Conservation (phyloP, 169 alveolate genomes). For the Plasmodium relictum region DNA sequence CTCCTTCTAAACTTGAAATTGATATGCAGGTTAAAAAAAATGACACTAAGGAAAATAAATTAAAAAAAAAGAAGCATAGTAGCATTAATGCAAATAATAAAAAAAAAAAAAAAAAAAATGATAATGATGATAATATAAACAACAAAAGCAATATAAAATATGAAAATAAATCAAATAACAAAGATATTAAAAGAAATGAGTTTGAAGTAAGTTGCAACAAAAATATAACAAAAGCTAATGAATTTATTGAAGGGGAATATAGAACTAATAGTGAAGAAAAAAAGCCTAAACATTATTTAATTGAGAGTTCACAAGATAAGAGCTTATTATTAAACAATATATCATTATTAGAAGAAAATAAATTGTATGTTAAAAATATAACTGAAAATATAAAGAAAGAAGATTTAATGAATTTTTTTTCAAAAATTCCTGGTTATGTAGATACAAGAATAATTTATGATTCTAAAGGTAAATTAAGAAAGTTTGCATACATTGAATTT, state of each 20-base stretch:
- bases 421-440: conserved; percentile 29
- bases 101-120: not conserved
- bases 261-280: not conserved
- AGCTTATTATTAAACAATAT: conserved; percentile 20
- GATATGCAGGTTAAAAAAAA: too few species aligned
- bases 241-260: not conserved
- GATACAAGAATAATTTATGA: conserved; percentile 35
- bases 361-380: conserved; percentile 47
- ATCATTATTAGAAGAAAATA: conserved; percentile 30
- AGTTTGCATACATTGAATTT: conserved; percentile 79
- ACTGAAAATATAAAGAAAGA: conserved; percentile 26
- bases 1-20: too few species aligned
- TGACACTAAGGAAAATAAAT: not conserved
- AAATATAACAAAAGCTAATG: not conserved
- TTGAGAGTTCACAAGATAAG: conserved; percentile 16
- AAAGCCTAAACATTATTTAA: conserved; percentile 21
- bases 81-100: not conserved
- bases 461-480: conserved; percentile 13
- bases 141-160: not conserved
- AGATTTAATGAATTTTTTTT: conserved; percentile 25
- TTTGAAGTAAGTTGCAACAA: not conserved
- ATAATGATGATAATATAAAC: not conserved
- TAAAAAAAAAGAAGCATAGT: not conserved
- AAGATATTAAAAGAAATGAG: not conserved
- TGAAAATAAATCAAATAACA: not conserved